Evolutionary conservation across 2,329 filamentous ascomycete genomes (phyloP).

Genomic region (Ophiostoma sp.): DNA sequence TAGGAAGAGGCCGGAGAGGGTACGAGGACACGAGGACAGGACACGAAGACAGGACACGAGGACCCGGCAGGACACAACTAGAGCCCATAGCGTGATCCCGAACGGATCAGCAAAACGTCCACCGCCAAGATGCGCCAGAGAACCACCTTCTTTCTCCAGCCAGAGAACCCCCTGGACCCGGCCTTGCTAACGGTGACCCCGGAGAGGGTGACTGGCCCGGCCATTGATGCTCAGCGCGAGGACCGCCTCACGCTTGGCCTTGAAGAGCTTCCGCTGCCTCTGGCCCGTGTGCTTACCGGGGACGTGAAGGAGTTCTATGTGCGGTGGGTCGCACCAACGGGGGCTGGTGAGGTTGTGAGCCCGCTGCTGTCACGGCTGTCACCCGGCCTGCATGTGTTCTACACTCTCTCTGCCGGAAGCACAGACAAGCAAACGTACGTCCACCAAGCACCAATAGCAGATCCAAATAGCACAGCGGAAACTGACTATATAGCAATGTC

Average conservation of each 20-base stretch:
- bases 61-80: background rate
- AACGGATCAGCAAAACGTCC: background rate
- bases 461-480: background rate
- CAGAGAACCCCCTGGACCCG: conserved; percentile 60
- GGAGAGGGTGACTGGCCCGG: conserved; percentile 49
- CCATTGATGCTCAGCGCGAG: conserved; percentile 64
- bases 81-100: background rate
- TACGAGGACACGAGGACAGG: background rate
- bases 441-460: background rate
- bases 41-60: background rate
- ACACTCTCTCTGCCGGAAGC: conserved; percentile 48
- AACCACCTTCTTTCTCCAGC: conserved; percentile 69
- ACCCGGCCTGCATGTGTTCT: conserved; percentile 77
- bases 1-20: background rate
- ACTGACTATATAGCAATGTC: conserved; percentile 35
- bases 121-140: conserved; percentile 61
- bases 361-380: conserved; percentile 71
- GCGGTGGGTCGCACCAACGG: conserved; percentile 62
- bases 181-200: conserved; percentile 54
- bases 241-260: conserved; percentile 70
- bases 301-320: conserved; percentile 66
- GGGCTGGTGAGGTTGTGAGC: conserved; percentile 57
- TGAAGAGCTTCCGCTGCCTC: conserved; percentile 65
- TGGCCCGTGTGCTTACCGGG: conserved; percentile 56
- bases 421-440: conserved; percentile 19